Percentiles rank a stretch among this genome's conserved stretches.
Conservation (phyloP, 768 basidiomycete species). For the Kwoniella bestiolae region DNA sequence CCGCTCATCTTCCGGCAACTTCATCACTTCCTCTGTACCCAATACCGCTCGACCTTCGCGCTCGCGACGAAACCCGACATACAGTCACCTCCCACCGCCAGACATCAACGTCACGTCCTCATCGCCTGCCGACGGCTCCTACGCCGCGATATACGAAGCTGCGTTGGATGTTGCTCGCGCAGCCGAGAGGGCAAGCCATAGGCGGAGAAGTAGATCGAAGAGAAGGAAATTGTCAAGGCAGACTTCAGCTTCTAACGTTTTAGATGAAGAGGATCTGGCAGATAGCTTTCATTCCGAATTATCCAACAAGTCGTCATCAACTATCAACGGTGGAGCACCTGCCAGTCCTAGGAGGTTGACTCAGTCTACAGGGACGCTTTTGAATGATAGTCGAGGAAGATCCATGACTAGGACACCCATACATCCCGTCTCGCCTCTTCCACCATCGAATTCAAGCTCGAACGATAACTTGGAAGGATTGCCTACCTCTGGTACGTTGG, state of each 20-base stretch:
- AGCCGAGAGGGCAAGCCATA: constrained; percentile 43
- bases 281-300: constrained; percentile 79
- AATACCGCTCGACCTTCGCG: constrained; percentile 13
- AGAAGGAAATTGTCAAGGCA: constrained; percentile 24
- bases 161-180: constrained; percentile 54
- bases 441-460: not conserved
- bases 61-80: not conserved
- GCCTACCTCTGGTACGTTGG: constrained; percentile 25
- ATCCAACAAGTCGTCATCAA: constrained; percentile 31
- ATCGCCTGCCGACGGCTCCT: constrained; percentile 28
- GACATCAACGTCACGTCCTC: constrained; percentile 21
- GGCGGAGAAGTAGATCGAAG: constrained; percentile 29
- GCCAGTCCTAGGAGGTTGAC: constrained; percentile 12
- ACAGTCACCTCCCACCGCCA: constrained; percentile 13
- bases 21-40: constrained; percentile 1
- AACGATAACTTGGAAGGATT: constrained; percentile 26
- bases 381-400: constrained; percentile 27
- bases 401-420: constrained; percentile 23
- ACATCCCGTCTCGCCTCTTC: not conserved
- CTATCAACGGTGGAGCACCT: constrained; percentile 33
- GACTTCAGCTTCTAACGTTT: constrained; percentile 6
- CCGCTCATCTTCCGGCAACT: constrained; percentile 11
- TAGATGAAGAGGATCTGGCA: constrained; percentile 64
- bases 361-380: constrained; percentile 24
- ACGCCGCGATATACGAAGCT: constrained; percentile 52